Conservation (phyloP, 495 filamentous ascomycete species). For the Hypoxylon subgilvum region DNA sequence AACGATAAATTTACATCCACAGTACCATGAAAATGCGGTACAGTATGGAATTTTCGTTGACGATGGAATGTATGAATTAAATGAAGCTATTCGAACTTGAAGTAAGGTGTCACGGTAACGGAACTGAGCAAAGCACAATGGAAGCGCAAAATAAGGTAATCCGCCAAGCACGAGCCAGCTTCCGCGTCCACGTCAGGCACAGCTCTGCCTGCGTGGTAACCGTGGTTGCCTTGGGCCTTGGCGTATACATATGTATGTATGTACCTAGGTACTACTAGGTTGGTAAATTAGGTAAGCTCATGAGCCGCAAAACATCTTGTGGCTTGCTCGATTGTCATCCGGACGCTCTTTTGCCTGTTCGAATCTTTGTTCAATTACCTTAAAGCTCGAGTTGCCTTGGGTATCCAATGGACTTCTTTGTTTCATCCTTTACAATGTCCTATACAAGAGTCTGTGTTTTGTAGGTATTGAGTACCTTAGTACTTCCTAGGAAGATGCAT, state of each 20-base stretch:
- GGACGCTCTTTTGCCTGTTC: too few relatives aligned
- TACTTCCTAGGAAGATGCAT: background rate
- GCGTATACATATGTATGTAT: constrained; percentile 5
- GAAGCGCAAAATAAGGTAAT: background rate
- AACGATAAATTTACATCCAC: background rate
- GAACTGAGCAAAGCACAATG: background rate
- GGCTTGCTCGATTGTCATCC: too few relatives aligned
- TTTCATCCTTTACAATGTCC: background rate
- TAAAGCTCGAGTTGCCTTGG: too few relatives aligned
- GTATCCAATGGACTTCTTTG: too few relatives aligned
- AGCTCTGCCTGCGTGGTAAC: constrained; percentile 44
- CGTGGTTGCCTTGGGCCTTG: too few relatives aligned
- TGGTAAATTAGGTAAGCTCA: too few relatives aligned
- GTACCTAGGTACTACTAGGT: too few relatives aligned
- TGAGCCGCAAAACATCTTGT: too few relatives aligned
- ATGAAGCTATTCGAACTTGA: constrained; percentile 21
- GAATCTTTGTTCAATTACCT: too few relatives aligned
- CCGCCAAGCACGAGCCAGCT: constrained; percentile 19
- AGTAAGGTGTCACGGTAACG: background rate
- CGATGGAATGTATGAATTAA: too few relatives aligned
- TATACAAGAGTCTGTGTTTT: background rate
- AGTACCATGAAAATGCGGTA: background rate
- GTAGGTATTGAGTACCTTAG: background rate
- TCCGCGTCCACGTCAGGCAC: constrained; percentile 45
- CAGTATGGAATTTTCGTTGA: too few relatives aligned